Base-by-base conservation (phyloP, 164 flowering plant genomes). In the Chloranthus sessilifolius region DNA sequence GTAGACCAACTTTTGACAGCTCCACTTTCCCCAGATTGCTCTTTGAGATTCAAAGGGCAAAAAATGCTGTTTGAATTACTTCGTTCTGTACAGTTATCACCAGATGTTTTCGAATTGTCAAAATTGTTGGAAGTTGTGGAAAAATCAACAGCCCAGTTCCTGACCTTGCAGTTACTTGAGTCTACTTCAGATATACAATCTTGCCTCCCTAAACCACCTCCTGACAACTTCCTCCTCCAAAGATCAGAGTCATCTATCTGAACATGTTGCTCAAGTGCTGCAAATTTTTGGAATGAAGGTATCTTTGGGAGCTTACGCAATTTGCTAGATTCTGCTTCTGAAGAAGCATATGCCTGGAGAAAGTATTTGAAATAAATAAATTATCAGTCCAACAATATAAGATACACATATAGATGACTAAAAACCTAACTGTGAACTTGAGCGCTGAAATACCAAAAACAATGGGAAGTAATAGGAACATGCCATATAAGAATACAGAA, bases 101-200 rank as follows among this genome's bases (percentile, higher is more conserved):
- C 77, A 0, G 88, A 81, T 55, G 70, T 51, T 62, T 74, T 81
- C 0, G 92, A 73, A 63, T 40, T 80, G 12, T 86, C 94, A 60
- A 80, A 71, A 59, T 86, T 82, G 30, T 68, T 76, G 59, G 88
- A 81, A 25, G 95, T 66, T 55, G 97, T 84, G 50, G 97, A 76
- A 66, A 94, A 94, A 68, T 94, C 97, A 63, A 82, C 88, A 54
- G 97, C 77, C 99, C 99, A 94, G 58, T 94, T 74, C 70, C 89
- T 81, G 35, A 94, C 99, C 53, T 75, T 76, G 72, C 95, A 86
- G 61, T 92, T 88, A 64, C 99, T 76, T 15, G 99, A 88, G 68
- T 92, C 99, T 62, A 92, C 88, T 57, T 94, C 97, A 24, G 95
- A 81, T 52, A 84, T 51, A 69, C 88, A 82, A 60, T 88, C 99